Evolutionary conservation across 805 yeast genomes (phyloP).

Genomic region (Hermanozyma aechmeae): DNA sequence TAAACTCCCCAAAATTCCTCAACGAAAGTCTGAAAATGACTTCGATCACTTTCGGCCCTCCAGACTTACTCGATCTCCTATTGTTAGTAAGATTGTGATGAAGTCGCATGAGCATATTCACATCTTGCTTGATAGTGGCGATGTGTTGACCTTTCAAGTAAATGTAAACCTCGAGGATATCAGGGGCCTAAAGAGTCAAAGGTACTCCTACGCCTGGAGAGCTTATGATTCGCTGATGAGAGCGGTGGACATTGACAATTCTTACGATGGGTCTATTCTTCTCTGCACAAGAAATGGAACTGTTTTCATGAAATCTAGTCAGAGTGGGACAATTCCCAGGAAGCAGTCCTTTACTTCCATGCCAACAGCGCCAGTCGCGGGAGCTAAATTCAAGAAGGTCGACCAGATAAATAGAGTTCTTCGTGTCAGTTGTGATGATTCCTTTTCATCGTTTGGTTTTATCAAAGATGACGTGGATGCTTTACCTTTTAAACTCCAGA

Average conservation of each 20-base stretch:
- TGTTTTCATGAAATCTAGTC: conserved; percentile 38
- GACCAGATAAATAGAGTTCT: conserved; percentile 48
- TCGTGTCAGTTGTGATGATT: conserved; percentile 56
- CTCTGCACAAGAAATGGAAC: conserved; percentile 64
- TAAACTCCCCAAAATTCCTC: conserved; percentile 32
- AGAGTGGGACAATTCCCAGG: too few relatives aligned
- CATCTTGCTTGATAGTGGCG: conserved; percentile 52
- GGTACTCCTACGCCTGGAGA: conserved; percentile 48
- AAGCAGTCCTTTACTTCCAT: too few relatives aligned
- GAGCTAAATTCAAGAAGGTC: conserved; percentile 49
- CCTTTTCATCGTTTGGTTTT: conserved; percentile 58
- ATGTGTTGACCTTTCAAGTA: conserved; percentile 32
- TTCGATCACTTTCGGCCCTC: conserved; percentile 50
- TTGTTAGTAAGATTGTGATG: conserved; percentile 21
- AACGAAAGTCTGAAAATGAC: conserved; percentile 29
- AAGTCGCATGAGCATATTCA: conserved; percentile 35
- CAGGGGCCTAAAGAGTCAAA: conserved; percentile 29
- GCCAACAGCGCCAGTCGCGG: too few relatives aligned
- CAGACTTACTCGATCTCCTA: conserved; percentile 31
- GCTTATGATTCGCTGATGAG: conserved; percentile 49
- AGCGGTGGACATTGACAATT: conserved; percentile 60
- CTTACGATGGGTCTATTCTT: conserved; percentile 59
- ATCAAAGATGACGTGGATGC: conserved; percentile 52
- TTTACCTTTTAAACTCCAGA: conserved; percentile 45
- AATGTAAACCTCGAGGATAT: conserved; percentile 7